Base-by-base conservation (phyloP, 2,329 filamentous ascomycete genomes). In the Didymosphaeria variabile region DNA sequence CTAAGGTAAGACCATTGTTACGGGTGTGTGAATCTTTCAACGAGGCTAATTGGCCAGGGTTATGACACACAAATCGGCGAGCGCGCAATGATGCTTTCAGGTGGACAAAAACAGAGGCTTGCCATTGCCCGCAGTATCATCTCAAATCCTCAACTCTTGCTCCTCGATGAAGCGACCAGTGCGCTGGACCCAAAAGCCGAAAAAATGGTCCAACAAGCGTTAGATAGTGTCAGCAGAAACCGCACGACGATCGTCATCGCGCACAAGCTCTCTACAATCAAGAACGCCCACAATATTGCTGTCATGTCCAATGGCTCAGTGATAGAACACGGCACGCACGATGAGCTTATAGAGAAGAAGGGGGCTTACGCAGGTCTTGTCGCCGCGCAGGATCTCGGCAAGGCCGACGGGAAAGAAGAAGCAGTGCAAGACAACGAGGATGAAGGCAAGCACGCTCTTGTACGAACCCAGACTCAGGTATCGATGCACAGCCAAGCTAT, bases 161-260 rank as follows among this genome's bases (percentile, higher is more conserved):
- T 98, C 0, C 88, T 98, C 10, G 94, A 98, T 67, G 94, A 98
- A 78, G 94, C 94, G 6, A 98, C 94, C 0, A 94, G 91, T 42
- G 93, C 93, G 5, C 84, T 97, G 0, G 94, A 97, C 21, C 97
- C 94, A 17, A 95, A 96, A 74, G 95, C 92, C 0, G 94, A 99
- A 81, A 93, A 92, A 50, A 91, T 97, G 12, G 94, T 99, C 1
- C 95, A 98, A 77, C 91, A 91, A 49, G 95, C 95, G 17, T 85
- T 99, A 12, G 93, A 98, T 70, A 90, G 87, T 49, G 94, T 94
- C 23, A 87, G 94, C 0, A 86, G 90, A 65, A 93, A 93, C 31
- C 88, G 95, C 57, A 99, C 95, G 0, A 98, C 94, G 2, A 97
- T 98, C 70, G 91, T 94, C 8, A 98, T 99, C 77, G 95, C 95